Conservation (phyloP, 2,329 filamentous ascomycete species). For the Fusarium sp. region DNA sequence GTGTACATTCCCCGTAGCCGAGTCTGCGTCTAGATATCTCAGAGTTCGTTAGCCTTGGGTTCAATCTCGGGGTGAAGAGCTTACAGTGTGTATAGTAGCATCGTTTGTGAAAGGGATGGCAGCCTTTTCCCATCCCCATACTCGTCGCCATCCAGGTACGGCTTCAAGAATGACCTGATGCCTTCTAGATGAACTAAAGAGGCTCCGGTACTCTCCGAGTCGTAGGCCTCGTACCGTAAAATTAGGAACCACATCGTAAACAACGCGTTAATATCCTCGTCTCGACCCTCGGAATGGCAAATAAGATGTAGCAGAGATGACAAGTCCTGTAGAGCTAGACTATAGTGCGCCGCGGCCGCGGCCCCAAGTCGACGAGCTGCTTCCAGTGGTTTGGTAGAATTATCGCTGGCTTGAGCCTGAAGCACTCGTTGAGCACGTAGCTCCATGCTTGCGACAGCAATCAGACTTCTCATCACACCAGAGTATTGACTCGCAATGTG, state of each 20-base stretch:
- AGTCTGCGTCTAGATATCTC: slow-evolving; percentile 40
- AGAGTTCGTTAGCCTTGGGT: no score
- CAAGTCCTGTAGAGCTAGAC: slow-evolving; percentile 32
- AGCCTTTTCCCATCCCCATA: slow-evolving; percentile 10
- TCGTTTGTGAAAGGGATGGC: slow-evolving; percentile 32
- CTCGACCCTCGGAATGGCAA: slow-evolving; percentile 14
- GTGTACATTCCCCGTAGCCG: slow-evolving; percentile 23
- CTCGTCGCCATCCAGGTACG: slow-evolving; percentile 18
- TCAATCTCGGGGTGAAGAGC: not conserved
- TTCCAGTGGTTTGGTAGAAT: not conserved
- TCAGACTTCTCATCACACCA: slow-evolving; percentile 40
- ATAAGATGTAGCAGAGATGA: slow-evolving; percentile 28
- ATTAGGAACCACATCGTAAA: slow-evolving; percentile 42
- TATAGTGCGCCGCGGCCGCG: slow-evolving; percentile 25
- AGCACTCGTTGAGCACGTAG: slow-evolving; percentile 27
- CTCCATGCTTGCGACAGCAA: slow-evolving; percentile 37
- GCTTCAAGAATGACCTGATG: slow-evolving; percentile 29
- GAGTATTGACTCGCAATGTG: slow-evolving; percentile 35
- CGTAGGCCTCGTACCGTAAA: slow-evolving; percentile 29
- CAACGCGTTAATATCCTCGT: slow-evolving; percentile 29
- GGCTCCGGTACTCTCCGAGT: slow-evolving; percentile 26
- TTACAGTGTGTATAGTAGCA: slow-evolving; percentile 35
- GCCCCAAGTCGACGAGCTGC: slow-evolving; percentile 16
- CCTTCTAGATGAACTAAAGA: slow-evolving; percentile 35
- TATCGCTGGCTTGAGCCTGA: not conserved